Evolutionary conservation across 2,329 filamentous ascomycete species (phyloP).

Genomic region (Aspergillus glaucus): DNA sequence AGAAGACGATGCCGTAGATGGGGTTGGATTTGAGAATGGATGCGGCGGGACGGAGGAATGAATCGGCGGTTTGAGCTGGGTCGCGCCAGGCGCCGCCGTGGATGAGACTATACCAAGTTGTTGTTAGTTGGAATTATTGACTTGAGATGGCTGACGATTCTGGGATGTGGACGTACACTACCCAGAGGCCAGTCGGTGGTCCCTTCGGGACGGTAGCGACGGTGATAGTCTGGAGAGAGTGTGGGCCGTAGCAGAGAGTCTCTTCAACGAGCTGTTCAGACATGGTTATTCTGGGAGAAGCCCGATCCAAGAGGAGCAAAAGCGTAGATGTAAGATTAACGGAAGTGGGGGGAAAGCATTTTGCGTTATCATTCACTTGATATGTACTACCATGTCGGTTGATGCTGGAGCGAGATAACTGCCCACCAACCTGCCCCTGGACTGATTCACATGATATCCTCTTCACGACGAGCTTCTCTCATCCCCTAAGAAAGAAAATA

Average conservation of each 20-base stretch:
- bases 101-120: conserved; percentile 31
- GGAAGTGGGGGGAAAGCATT: too few species aligned
- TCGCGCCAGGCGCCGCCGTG: conserved; percentile 48
- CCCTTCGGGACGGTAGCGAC: conserved; percentile 19
- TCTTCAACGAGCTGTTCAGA: conserved; percentile 2
- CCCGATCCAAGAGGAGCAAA: background rate
- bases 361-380: too few species aligned
- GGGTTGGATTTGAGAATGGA: conserved; percentile 23
- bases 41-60: conserved; percentile 30
- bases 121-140: background rate
- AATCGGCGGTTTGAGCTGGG: conserved; percentile 31
- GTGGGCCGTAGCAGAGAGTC: conserved; percentile 22
- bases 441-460: too few species aligned
- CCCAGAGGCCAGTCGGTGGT: conserved; percentile 28
- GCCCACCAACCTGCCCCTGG: too few species aligned
- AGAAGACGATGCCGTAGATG: conserved; percentile 5
- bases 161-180: conserved; percentile 27
- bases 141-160: background rate
- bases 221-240: conserved; percentile 29
- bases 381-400: too few species aligned
- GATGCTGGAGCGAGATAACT: too few species aligned
- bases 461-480: too few species aligned
- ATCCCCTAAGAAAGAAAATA: too few species aligned
- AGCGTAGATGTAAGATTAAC: background rate
- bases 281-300: background rate